Evolutionary conservation across 768 basidiomycete species (phyloP), one percentile per base, ranked within the genome.

Genomic region (Calvatia gigantea): DNA sequence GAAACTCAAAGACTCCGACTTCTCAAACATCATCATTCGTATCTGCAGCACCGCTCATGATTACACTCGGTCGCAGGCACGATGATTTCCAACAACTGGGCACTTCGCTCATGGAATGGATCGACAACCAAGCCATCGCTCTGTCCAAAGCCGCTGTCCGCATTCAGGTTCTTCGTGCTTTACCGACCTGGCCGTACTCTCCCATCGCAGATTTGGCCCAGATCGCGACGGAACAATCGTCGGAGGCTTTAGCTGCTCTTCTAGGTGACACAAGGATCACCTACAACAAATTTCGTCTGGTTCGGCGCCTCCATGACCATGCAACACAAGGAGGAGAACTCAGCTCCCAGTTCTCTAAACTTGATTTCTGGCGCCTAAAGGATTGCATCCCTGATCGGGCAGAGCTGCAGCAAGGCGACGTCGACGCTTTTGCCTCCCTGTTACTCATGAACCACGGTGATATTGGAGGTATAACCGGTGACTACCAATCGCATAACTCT

Each of bases 331-430:
- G 69, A 3, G 64, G 70, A 8, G 76, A 80, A 44, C 67, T 72
- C 12, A 67, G 71, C 51, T 66, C 68, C 6, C 73, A 74, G 27
- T 90, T 89, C 53, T 72, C 81, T 0, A 70, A 72, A 50, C 73
- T 73, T 7, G 84, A 87, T 60, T 94, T 95, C 67, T 97, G 94
- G 94, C 80, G 84, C 35, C 71, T 96, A 64, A 93, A 92, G 65
- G 83, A 84, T 21, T 86, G 80, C 63, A 86, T 94, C 39, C 90
- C 90, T 4, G 51, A 75, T 1, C 59, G 62, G 4, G 69, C 74
- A 1, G 70, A 77, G 27, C 70, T 92, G n/a, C 80, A 82, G 45
- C 78, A 79, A 33, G 83, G 83, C 31, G 90, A 93, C 63, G 74
- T 87, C 15, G 74, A 85, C 48, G 88, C 88, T 1, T 94, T 94